Percentiles rank a stretch among this genome's conserved stretches.
phyloP scores from a whole-genome alignment of 805 yeast genomes.

The Metschnikowia amazonensis region DNA sequence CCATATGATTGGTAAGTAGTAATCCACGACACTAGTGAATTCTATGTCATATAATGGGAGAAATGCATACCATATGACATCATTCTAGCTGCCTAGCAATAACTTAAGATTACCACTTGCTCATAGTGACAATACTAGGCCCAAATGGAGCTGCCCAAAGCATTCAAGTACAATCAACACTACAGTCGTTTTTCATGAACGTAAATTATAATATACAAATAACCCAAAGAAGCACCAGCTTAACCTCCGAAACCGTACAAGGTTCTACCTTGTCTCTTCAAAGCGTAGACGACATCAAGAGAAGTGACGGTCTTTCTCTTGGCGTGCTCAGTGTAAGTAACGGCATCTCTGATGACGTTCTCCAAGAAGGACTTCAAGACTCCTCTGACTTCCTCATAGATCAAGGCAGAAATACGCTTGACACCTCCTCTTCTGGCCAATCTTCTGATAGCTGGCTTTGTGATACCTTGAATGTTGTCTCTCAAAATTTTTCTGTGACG shows the following conservation, averaged over 20 bases:
- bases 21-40: no score
- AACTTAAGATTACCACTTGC: no score
- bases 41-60: no score
- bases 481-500: conserved; percentile 99
- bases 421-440: conserved; percentile 99
- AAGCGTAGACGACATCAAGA: conserved; percentile 96
- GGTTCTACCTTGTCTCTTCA: conserved; percentile 99
- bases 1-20: no score
- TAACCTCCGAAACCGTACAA: conserved; percentile 99
- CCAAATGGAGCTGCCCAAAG: no score
- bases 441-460: conserved; percentile 99
- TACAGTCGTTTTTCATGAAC: not conserved
- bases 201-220: conserved; percentile 10
- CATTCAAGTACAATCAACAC: no score
- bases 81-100: no score
- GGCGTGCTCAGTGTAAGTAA: conserved; percentile 99
- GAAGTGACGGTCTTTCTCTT: conserved; percentile 99
- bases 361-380: conserved; percentile 94
- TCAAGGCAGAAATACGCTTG: conserved; percentile 98
- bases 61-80: no score
- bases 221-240: conserved; percentile 9
- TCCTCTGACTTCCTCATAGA: conserved; percentile 98
- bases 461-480: conserved; percentile 99
- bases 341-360: conserved; percentile 98
- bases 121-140: no score